Conservation (phyloP, 2,329 filamentous ascomycete genomes). For the Acrodontium crateriforme region DNA sequence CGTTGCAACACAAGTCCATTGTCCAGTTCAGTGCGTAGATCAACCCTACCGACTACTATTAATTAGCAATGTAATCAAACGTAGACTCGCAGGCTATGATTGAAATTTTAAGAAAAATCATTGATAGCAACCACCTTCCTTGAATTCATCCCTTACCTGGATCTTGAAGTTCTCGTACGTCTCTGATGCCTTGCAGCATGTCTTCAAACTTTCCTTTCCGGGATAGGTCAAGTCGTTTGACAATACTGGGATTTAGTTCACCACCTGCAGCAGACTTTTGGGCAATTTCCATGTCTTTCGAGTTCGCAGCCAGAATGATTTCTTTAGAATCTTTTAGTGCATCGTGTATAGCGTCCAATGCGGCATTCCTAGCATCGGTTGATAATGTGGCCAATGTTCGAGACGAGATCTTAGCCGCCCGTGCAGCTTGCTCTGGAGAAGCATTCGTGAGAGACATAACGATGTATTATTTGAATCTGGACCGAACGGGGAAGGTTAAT, state of each 20-base stretch:
- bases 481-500: no score
- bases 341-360: slow-evolving; percentile 67
- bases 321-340: slow-evolving; percentile 58
- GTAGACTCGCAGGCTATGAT: slow-evolving; percentile 1
- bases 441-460: slow-evolving; percentile 93
- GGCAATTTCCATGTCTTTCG: slow-evolving; percentile 63
- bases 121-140: background rate
- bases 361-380: slow-evolving; percentile 63
- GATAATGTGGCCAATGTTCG: slow-evolving; percentile 70
- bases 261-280: slow-evolving; percentile 60
- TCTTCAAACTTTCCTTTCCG: slow-evolving; percentile 90
- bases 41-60: slow-evolving; percentile 63
- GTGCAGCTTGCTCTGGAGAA: slow-evolving; percentile 62
- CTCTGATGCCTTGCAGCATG: slow-evolving; percentile 88
- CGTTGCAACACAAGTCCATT: slow-evolving; percentile 74
- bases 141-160: slow-evolving; percentile 59
- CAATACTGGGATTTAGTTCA: slow-evolving; percentile 62
- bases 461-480: no score
- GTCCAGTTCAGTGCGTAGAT: slow-evolving; percentile 72
- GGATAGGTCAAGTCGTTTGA: slow-evolving; percentile 76
- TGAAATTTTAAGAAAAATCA: background rate
- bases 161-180: slow-evolving; percentile 72
- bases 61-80: slow-evolving; percentile 16
- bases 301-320: slow-evolving; percentile 75
- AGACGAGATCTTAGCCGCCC: slow-evolving; percentile 66